Percentiles rank a stretch among this genome's conserved stretches.
Conservation (phyloP, 768 basidiomycete genomes). For the Daedaleopsis nitida region DNA sequence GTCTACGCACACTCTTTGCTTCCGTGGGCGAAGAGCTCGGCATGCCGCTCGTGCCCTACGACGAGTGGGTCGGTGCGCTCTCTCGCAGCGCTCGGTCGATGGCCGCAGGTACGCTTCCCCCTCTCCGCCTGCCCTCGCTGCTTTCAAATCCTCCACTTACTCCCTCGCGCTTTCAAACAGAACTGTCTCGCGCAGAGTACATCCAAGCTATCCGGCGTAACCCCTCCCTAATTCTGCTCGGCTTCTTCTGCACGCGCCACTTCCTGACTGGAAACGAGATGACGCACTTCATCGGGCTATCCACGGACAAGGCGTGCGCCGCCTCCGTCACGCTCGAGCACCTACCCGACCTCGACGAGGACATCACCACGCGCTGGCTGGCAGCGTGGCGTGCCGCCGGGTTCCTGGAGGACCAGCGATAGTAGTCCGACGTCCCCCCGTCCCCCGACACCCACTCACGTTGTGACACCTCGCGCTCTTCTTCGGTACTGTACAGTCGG, state of each 20-base stretch:
- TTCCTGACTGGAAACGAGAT: background rate
- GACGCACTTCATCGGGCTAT: background rate
- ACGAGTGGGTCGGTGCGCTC: too few relatives aligned
- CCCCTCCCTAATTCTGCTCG: background rate
- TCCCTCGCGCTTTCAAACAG: too few relatives aligned
- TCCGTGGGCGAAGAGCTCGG: constrained; percentile 16
- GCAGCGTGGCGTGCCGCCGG: background rate
- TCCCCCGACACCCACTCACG: too few relatives aligned
- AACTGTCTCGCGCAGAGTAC: too few relatives aligned
- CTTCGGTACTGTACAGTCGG: too few relatives aligned
- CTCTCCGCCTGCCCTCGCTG: too few relatives aligned
- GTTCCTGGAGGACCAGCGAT: background rate
- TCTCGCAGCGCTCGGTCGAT: constrained; percentile 6
- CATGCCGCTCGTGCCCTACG: constrained; percentile 28
- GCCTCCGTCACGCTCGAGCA: background rate
- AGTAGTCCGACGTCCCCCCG: too few relatives aligned
- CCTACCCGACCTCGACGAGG: background rate
- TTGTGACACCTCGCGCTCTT: too few relatives aligned
- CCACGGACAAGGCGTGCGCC: background rate
- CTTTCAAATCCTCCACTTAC: too few relatives aligned
- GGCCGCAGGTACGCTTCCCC: constrained; percentile 2
- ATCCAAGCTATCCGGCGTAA: background rate
- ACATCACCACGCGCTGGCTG: background rate
- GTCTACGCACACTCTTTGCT: constrained; percentile 28
- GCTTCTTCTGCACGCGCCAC: background rate